Base-by-base conservation (phyloP, 257 asterid genomes). In the Solanum ossicruentum region DNA sequence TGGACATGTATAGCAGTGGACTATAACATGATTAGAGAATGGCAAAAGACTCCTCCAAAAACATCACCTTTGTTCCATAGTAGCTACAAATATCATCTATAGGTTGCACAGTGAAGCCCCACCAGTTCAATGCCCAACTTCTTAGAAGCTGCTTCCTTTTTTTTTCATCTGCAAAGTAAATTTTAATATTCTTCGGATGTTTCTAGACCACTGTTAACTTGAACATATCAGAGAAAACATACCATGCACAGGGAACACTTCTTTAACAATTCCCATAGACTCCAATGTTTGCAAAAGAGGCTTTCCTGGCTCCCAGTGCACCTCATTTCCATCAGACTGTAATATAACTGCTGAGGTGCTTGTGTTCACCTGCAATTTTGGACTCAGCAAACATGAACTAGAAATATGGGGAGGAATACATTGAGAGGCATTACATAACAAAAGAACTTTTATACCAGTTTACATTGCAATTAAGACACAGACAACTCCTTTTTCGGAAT, bases 61-160 rank as follows among this genome's bases (percentile, higher is more conserved):
- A 61, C 23, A 65, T 84, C 85, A 96, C 99, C 99, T 93, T 96
- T 86, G 90, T 90, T 65, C 98, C 98, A 51, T 90, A 97, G 85
- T 97, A 97, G 23, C 93, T 91, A 83, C 97, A 95, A 77, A 97
- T 91, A 81, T 97, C 98, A 86, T 97, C 96, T 66, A 95, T 91
- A n/a, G 99, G 99, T 89, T 97, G 98, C 23, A 85, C 41, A 20
- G 99, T 94, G 87, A 93, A 91, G 91, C 93, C 95, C 87, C 88
- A 81, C 98, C 98, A 96, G 90, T 95, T 95, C 92, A 94, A 90
- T 17, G 99, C 99, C 99, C 99, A 97, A 84, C 90, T 93, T 89
- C 92, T 92, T 81, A 97, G 89, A 86, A 97, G 98, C 89, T 86
- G 92, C 90, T 97, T 97, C 87, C 96, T 88, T 90, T 82, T 92